A percentile compares a stretch with the other conserved stretches of the same genome.
These are phyloP conservation scores for Erysimum cheiri DNA, from an alignment of 441 rosid species.

Conservation along the genomic window DNA sequence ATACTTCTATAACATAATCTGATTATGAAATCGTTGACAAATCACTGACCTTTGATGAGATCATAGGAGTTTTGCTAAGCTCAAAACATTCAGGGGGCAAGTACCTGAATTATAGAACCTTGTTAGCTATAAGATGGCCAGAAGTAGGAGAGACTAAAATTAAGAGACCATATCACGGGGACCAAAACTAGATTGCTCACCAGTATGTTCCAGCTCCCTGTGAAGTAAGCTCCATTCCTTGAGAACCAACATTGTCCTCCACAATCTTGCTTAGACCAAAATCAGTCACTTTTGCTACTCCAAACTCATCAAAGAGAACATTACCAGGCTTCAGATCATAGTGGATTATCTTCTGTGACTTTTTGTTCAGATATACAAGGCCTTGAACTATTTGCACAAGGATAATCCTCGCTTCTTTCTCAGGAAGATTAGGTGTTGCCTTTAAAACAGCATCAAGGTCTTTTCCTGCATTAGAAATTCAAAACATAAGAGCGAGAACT, in stretches of 20 bases:
- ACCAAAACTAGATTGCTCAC: conserved; percentile 53
- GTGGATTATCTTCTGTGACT: conserved; percentile 89
- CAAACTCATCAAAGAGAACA: conserved; percentile 96
- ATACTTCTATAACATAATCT: neutral
- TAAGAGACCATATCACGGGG: conserved; percentile 9
- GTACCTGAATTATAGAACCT: conserved; percentile 62
- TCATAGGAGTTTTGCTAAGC: conserved; percentile 86
- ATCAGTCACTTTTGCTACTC: conserved; percentile 97
- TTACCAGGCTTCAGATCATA: conserved; percentile 99
- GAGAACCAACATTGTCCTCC: conserved; percentile 91
- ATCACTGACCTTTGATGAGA: conserved; percentile 88
- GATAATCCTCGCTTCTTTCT: conserved; percentile 93
- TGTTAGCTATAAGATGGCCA: conserved; percentile 2
- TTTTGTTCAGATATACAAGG: conserved; percentile 90
- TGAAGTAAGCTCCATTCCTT: conserved; percentile 99
- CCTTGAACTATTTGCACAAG: conserved; percentile 97
- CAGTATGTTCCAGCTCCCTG: conserved; percentile 99
- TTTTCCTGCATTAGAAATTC: conserved; percentile 65
- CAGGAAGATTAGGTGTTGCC: conserved; percentile 90
- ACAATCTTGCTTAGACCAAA: conserved; percentile 99
- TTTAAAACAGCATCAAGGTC: conserved; percentile 98
- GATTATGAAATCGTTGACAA: conserved; percentile 7
- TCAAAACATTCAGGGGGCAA: conserved; percentile 99
- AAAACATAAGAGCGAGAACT: conserved; percentile 27
- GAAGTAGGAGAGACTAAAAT: conserved; percentile 4